Conservation (phyloP, 2,329 filamentous ascomycete species). For the Neoascochyta sp. region DNA sequence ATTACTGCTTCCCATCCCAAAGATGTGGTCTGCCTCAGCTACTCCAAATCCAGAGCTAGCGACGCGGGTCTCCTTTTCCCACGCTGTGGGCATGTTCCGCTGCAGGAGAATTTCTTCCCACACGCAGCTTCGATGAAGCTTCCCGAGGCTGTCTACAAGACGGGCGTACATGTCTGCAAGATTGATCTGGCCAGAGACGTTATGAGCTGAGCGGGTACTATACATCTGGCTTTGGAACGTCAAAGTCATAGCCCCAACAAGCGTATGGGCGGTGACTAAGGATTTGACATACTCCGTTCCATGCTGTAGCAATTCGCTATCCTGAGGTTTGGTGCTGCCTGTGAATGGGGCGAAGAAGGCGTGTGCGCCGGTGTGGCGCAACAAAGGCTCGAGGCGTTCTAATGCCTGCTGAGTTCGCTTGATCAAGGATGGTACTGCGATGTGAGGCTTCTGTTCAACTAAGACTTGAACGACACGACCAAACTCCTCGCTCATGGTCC, state of each 20-base stretch:
- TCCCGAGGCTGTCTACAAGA: slow-evolving; percentile 72
- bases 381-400: slow-evolving; percentile 64
- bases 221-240: slow-evolving; percentile 65
- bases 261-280: slow-evolving; percentile 69
- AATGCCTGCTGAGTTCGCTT: slow-evolving; percentile 68
- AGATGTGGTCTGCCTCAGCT: slow-evolving; percentile 40
- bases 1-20: slow-evolving; percentile 30
- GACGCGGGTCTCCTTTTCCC: slow-evolving; percentile 50
- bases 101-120: slow-evolving; percentile 78
- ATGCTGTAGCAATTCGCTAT: slow-evolving; percentile 45
- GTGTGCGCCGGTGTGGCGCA: slow-evolving; percentile 47
- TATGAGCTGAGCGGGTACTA: slow-evolving; percentile 59
- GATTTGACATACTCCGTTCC: slow-evolving; percentile 79
- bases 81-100: slow-evolving; percentile 67
- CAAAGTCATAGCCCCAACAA: slow-evolving; percentile 70
- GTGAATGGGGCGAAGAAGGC: slow-evolving; percentile 71
- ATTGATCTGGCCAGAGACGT: slow-evolving; percentile 72
- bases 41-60: slow-evolving; percentile 39
- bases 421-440: slow-evolving; percentile 77
- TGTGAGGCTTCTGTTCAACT: slow-evolving; percentile 73
- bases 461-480: slow-evolving; percentile 71
- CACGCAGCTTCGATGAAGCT: slow-evolving; percentile 74
- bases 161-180: slow-evolving; percentile 76
- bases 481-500: slow-evolving; percentile 63
- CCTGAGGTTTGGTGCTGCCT: slow-evolving; percentile 10